Conservation (phyloP, 257 asterid genomes). For the Nicotiana tabacum region DNA sequence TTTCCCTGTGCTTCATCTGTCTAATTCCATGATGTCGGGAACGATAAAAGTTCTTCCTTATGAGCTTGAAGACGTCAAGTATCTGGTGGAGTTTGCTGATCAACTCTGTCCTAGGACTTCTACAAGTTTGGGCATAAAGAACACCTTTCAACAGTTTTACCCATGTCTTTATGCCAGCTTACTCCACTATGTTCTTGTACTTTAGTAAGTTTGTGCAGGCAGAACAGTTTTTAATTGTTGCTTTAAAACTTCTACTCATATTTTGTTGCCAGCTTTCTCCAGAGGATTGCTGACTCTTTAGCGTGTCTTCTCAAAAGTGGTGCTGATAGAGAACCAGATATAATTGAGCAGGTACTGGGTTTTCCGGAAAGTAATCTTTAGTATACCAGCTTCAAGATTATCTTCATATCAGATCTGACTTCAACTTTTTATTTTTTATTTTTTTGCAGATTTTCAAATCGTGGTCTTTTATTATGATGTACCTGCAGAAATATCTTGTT, state of each 20-base stretch:
- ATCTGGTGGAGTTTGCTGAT: not conserved
- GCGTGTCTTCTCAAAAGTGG: conserved; percentile 68
- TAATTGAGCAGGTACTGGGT: conserved; percentile 68
- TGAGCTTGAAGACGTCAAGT: not conserved
- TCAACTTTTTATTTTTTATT: not conserved
- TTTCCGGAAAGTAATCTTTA: not conserved
- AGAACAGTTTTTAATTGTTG: not conserved
- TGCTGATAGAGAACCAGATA: conserved; percentile 88
- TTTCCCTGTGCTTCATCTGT: not conserved
- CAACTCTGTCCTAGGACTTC: not conserved
- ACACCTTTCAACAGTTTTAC: not conserved
- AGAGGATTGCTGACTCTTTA: conserved; percentile 47
- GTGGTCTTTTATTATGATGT: conserved; percentile 78
- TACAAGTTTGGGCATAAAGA: conserved; percentile 1
- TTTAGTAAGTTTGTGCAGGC: not conserved
- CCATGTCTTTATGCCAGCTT: not conserved
- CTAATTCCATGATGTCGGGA: not conserved
- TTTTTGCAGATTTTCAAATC: conserved; percentile 75
- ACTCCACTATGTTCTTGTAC: not conserved
- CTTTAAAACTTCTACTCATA: not conserved
- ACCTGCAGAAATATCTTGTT: conserved; percentile 68
- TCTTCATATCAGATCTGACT: not conserved
- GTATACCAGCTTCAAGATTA: not conserved
- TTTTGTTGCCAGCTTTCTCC: conserved; percentile 62
- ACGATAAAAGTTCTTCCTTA: not conserved